Base-by-base conservation (phyloP, 192 early-diverging fungal species). In the Piromyces finnis region DNA sequence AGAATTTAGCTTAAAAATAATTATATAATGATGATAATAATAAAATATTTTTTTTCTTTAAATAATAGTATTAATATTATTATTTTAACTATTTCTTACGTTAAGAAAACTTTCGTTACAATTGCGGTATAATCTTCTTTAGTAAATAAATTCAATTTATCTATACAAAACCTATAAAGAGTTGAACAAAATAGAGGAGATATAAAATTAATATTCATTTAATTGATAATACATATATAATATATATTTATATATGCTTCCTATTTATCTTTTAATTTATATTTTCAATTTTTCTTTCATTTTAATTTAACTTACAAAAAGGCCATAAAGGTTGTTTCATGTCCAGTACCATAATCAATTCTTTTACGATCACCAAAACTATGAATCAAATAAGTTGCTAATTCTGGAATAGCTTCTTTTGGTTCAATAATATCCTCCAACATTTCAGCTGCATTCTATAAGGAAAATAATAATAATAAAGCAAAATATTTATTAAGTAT, bases 311-410 rank as follows among this genome's bases (percentile, higher is more conserved):
- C 86, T 85, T 89, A 91, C 80, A 99, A 86, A 84, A 94, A 96
- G 12, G 90, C 91, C 68, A 96, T 87, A 79, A 99, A 97, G 81
- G 93, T 95, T 12, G 93, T 91, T 87, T 99, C 97, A 81, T 99
- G 97, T 14, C 97, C 96, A 9, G 96, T 96, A 29, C 97, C 97
- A 87, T 98, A 99, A 87, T 99, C 97, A 80, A 98, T 96, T 80
- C 97, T 91, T 80, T 90, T 92, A 16, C 93, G 89, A 82, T 96
- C 94, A 14, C 97, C 97, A 89, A 95, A 98, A 82, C 89, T 88
- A 84, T 96, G 91, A 27, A 89, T 78, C 79, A 94, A 88, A 87
- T 99, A 99, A 37, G 85, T 86, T 26, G 92, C 84, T 7, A 96
- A 86, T 82, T 94, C 92, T n/a, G 85, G 82, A 12, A 86, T 82